Base-by-base conservation (phyloP, 305 asterid species). In the Caryopteris hybrid region DNA sequence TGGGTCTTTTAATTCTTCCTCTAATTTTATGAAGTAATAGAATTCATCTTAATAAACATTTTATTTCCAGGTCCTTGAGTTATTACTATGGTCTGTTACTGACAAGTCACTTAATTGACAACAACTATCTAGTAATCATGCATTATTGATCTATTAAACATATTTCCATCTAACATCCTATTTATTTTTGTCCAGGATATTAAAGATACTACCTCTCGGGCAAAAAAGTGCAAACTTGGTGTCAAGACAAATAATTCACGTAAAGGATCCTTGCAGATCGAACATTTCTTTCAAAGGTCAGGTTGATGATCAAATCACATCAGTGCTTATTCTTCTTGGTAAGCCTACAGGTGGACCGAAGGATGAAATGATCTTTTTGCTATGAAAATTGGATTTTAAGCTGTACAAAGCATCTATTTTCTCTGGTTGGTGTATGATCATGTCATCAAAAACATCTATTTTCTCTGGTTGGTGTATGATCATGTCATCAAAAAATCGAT, bases 261-360 rank as follows among this genome's bases (percentile, higher is more conserved):
- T 47, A 81, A 73, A 60, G 94, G 98, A 27, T 71, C 70, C 72
- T 75, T 86, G 88, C 89, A 82, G 85, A 86, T 90, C 17, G 95
- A 92, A 12, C 96, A 92, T 72, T 92, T 92, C 78, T 92, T 92
- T 64, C 85, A 77, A 62, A 88, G 65, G 79, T 69, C 84, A 53
- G 78, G 80, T 16, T 50, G 74, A 60, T 80, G 79, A 84, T 47
- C 47, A 45, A 66, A 53, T 13, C 34, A 39, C 66, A 39, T 59
- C 10, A 59, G 54, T 51, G 59, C 16, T 42, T 41, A 34, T 56
- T 45, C 48, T 52, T 55, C 48, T 52, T 55, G 42, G 75, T 62
- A 55, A 64, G 68, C 61, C 41, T 39, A 18, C 11, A 21, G 29
- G 50, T 50, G 33, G 33, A 42, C 62, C 14, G 38, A 61, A 66